Base-by-base conservation (phyloP, 2,329 filamentous ascomycete species). In the Didymellaceae sp. region DNA sequence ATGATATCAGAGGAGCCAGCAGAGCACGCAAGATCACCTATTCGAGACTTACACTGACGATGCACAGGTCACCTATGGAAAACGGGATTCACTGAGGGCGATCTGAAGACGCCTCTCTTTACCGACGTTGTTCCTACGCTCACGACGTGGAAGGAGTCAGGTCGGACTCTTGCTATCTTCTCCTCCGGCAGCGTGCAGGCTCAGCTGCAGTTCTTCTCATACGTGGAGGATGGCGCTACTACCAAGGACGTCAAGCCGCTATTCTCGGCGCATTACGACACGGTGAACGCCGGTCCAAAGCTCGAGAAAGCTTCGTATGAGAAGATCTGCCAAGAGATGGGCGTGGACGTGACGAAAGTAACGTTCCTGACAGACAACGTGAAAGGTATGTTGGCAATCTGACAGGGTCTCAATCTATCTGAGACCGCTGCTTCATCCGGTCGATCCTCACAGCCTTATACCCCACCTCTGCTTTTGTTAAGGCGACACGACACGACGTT, bases 361-460 rank as follows among this genome's bases (percentile, higher is more conserved):
- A 77, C 91, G n/a, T 94, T 94, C 70, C 75, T 93, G 54, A 93
- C 88, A 65, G 90, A 94, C 74, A 91, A 91, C 66, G 80, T 89
- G 35, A 83, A 82, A 66, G 80, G 76, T 78, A 70, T 57, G 65
- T 63, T 30, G 22, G 6, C 17, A 41, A 21, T n/a, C n/a, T n/a
- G n/a, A n/a, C 20, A 32, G 14, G 13, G 13, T 18, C 24, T 13
- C 37, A 32, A 32, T 45, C 18, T 35, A 44, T 30, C 25, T 55
- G 46, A 58, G 46, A 57, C 55, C 54, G 25, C 41, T 50, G 44
- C 52, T 41, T 32, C 38, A 33, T 30, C 28, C 44, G 40, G 46
- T 38, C 39, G 40, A 50, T 50, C 46, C 21, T 33, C 24, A 18
- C 24, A 44, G 25, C 33, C 38, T 42, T 38, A 35, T 42, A 24